Evolutionary conservation across 2,329 filamentous ascomycete species (phyloP).

Genomic region (Fusarium citri): DNA sequence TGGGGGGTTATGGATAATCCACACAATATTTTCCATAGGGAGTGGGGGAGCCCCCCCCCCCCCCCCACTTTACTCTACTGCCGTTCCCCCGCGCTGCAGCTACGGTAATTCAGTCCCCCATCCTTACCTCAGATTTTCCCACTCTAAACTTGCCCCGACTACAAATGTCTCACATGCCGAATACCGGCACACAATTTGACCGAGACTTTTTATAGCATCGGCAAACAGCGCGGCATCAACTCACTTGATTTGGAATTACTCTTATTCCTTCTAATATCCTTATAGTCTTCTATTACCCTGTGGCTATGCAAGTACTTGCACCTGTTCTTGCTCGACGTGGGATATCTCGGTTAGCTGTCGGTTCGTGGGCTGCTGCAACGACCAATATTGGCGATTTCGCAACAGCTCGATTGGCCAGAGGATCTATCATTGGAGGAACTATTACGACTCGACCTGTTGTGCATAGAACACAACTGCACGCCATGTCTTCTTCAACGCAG

Average conservation of each 20-base stretch:
- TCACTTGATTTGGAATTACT: neutral
- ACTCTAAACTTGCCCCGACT: slow-evolving; percentile 12
- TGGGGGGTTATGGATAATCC: too few species aligned
- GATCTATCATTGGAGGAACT: neutral
- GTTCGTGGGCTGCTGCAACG: slow-evolving; percentile 21
- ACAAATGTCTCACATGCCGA: slow-evolving; percentile 28
- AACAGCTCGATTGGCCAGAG: neutral
- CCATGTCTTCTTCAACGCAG: slow-evolving; percentile 29
- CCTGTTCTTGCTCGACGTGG: slow-evolving; percentile 29
- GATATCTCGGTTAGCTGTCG: slow-evolving; percentile 30
- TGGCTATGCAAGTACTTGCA: slow-evolving; percentile 31
- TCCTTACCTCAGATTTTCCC: neutral
- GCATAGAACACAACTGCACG: slow-evolving; percentile 10
- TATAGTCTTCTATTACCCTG: neutral
- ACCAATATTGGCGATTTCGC: slow-evolving; percentile 6
- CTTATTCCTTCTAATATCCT: neutral
- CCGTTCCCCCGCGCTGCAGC: slow-evolving; percentile 24
- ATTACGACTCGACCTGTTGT: neutral
- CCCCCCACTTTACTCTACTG: slow-evolving; percentile 25
- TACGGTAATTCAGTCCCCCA: neutral
- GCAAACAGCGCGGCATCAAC: neutral
- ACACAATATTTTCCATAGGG: too few species aligned
- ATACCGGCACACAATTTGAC: slow-evolving; percentile 16
- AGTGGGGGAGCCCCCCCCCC: too few species aligned
- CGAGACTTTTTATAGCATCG: slow-evolving; percentile 2